Evolutionary conservation across 1,139 yeast species (phyloP).

Genomic region (Kazachstania sp.): DNA sequence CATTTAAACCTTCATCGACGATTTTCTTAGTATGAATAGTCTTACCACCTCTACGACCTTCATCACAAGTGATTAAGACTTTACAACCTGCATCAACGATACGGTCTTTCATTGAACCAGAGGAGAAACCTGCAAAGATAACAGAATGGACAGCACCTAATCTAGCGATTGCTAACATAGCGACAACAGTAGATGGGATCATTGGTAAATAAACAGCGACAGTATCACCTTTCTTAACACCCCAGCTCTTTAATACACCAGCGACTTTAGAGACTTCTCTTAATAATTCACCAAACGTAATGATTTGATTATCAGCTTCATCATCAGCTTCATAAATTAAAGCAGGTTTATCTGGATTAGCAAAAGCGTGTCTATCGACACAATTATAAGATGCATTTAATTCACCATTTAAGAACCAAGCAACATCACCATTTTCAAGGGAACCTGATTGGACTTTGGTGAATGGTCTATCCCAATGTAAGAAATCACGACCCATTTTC

Average conservation of each 20-base stretch:
- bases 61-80: conserved; percentile 91
- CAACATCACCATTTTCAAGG: conserved; percentile 68
- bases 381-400: conserved; percentile 91
- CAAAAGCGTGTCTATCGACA: conserved; percentile 91
- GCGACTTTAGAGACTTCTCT: conserved; percentile 85
- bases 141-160: conserved; percentile 94
- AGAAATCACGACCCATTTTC: conserved; percentile 64
- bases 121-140: conserved; percentile 92
- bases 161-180: conserved; percentile 86
- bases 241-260: conserved; percentile 78
- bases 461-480: conserved; percentile 83
- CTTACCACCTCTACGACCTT: conserved; percentile 95
- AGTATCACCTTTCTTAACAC: conserved; percentile 86
- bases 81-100: conserved; percentile 80
- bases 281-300: conserved; percentile 81
- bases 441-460: conserved; percentile 64
- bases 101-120: conserved; percentile 89
- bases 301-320: conserved; percentile 59
- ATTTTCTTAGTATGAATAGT: conserved; percentile 72
- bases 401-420: conserved; percentile 93
- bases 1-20: conserved; percentile 83
- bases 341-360: conserved; percentile 81
- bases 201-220: conserved; percentile 96
- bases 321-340: conserved; percentile 94
- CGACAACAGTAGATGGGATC: conserved; percentile 91